phyloP scores from a whole-genome alignment of 2,329 filamentous ascomycete genomes.

The Phaeosphaeriaceae sp. region DNA sequence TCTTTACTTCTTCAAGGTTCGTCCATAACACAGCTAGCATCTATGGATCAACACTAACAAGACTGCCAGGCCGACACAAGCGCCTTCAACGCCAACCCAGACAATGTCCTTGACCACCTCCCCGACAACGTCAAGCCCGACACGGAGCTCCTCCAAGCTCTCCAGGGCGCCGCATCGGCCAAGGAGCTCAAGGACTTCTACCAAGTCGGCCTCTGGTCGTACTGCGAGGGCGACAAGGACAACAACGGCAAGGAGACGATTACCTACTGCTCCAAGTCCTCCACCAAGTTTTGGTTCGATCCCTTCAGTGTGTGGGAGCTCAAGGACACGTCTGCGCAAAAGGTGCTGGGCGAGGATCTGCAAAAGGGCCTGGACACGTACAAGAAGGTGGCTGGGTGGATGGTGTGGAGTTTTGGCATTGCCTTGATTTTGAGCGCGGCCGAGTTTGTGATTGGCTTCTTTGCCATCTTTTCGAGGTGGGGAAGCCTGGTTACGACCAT shows the following conservation, averaged over 20 bases:
- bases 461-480: conserved; percentile 82
- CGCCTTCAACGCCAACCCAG: conserved; percentile 62
- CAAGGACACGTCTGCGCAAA: conserved; percentile 59
- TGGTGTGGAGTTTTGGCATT: conserved; percentile 80
- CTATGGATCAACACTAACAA: not conserved
- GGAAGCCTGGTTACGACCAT: conserved; percentile 85
- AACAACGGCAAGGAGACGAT: conserved; percentile 58
- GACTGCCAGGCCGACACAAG: conserved; percentile 41
- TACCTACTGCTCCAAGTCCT: conserved; percentile 71
- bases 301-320: conserved; percentile 72
- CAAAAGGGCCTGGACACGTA: conserved; percentile 75
- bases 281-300: conserved; percentile 79
- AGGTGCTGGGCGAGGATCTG: conserved; percentile 69
- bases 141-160: conserved; percentile 49
- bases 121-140: conserved; percentile 40
- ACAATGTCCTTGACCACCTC: conserved; percentile 42
- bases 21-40: conserved; percentile 51
- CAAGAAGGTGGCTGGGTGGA: conserved; percentile 77
- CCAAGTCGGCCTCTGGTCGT: conserved; percentile 84
- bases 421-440: conserved; percentile 72
- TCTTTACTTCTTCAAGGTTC: conserved; percentile 62
- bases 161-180: conserved; percentile 46
- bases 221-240: conserved; percentile 72
- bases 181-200: conserved; percentile 74
- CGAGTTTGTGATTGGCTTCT: conserved; percentile 79